These are phyloP conservation scores for Asterionellopsis glacialis DNA, from an alignment of 108 stramenopile species.

Conservation along the genomic window DNA sequence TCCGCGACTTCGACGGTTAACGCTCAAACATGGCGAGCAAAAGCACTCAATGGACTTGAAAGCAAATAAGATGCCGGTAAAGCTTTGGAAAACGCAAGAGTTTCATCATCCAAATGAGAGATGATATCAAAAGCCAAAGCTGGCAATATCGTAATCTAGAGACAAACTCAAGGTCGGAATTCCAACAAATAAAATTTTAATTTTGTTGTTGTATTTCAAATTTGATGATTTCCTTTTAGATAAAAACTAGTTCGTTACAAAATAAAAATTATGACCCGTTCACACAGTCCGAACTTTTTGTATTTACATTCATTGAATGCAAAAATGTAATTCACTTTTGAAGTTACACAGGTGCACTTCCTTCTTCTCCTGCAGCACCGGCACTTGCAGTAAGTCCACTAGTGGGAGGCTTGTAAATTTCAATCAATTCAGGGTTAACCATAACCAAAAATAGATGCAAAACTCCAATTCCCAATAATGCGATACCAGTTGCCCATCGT, in stretches of 20 bases:
- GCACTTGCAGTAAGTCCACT: conserved; percentile 36
- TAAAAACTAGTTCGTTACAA: too few species aligned
- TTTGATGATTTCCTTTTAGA: too few species aligned
- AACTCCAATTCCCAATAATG: conserved; percentile 53
- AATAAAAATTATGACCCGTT: not conserved
- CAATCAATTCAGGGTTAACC: conserved; percentile 47
- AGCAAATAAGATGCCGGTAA: not conserved
- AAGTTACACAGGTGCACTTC: too few species aligned
- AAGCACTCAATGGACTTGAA: not conserved
- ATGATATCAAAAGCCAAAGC: too few species aligned
- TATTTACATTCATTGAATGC: not conserved
- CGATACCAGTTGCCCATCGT: conserved; percentile 50
- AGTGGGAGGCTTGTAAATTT: conserved; percentile 55
- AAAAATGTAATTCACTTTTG: not conserved
- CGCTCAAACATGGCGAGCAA: not conserved
- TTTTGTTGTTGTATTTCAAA: too few species aligned
- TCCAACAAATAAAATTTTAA: too few species aligned
- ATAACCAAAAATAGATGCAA: conserved; percentile 54
- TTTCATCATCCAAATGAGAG: not conserved
- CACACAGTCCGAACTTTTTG: not conserved
- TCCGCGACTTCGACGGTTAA: too few species aligned
- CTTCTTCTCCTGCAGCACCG: not conserved
- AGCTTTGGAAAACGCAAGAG: not conserved
- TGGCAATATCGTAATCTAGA: too few species aligned
- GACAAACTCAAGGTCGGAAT: too few species aligned